These are phyloP conservation scores for Hanseniaspora taiwanica DNA, from an alignment of 805 yeast genomes.

Conservation along the genomic window DNA sequence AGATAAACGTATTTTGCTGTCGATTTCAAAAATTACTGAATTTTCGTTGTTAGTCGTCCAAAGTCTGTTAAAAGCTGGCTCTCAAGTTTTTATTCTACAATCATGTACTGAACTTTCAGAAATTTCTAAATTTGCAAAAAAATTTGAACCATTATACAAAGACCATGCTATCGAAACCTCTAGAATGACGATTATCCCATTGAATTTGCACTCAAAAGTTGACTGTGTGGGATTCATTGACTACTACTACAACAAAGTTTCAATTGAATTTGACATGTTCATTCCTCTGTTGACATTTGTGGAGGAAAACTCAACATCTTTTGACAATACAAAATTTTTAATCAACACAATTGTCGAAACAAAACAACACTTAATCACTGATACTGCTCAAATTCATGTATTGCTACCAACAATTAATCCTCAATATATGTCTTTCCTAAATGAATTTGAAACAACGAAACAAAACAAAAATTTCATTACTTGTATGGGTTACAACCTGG, in stretches of 20 bases:
- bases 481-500: neutral
- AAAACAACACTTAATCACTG: conserved; percentile 42
- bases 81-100: conserved; percentile 57
- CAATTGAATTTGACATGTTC: conserved; percentile 61
- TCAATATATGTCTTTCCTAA: conserved; percentile 27
- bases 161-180: neutral
- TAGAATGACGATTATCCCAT: neutral
- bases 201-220: conserved; percentile 56
- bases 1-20: neutral
- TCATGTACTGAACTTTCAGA: neutral
- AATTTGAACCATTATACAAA: neutral
- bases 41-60: conserved; percentile 29
- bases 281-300: conserved; percentile 9
- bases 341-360: conserved; percentile 62
- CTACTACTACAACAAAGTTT: conserved; percentile 51
- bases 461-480: neutral
- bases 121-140: neutral
- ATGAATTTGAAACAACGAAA: neutral
- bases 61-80: conserved; percentile 78
- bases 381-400: conserved; percentile 81
- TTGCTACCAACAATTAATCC: conserved; percentile 77
- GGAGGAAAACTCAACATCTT: neutral
- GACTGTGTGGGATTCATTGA: conserved; percentile 62
- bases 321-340: conserved; percentile 19
- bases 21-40: neutral